Evolutionary conservation across 352 stramenopile species (phyloP), one percentile per base, ranked within the genome.

Genomic region (Pythium utonaiense): DNA sequence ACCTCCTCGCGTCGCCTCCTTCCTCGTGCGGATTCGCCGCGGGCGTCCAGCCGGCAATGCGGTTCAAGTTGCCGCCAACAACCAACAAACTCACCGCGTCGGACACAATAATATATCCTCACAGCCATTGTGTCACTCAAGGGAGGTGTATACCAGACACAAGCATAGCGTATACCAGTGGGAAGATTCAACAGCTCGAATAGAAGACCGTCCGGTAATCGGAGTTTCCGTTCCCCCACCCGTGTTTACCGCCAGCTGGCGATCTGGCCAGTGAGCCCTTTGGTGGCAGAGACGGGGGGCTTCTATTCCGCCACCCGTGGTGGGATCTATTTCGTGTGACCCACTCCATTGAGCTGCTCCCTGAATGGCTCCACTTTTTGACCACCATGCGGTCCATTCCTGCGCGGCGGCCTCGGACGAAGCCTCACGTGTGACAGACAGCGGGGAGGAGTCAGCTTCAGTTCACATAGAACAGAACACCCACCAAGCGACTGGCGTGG

Each of bases 61-160:
- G 40, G 53, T 67, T 67, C 61, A 69, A 69, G 54, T 69, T 69
- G 62, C 62, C 62, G 28, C 55, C 44, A 44, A 52, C 47, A 36
- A 51, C 30, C 40, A 47, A 12, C 16, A 53, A 40, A 33, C n/a
- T 9, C 45, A 67, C 60, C 19, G 36, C 19, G 12, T n/a, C 10
- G 1, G 53, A 58, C 53, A 57, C 1, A 62, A 67, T 36, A 62
- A 51, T 42, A 36, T n/a, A n/a, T n/a, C n/a, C n/a, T n/a, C n/a
- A n/a, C n/a, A n/a, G n/a, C n/a, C n/a, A n/a, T n/a, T n/a, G n/a
- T n/a, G n/a, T n/a, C n/a, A n/a, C n/a, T n/a, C n/a, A n/a, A n/a
- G n/a, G n/a, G n/a, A 19, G 16, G 33, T 47, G 42, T 36, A 42
- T 41, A 31, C 16, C 5, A 66, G 60, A 60, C 59, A 40, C 4